Evolutionary conservation across 176 grass and related monocot genomes (phyloP).

Genomic region (Hordeum marinum): DNA sequence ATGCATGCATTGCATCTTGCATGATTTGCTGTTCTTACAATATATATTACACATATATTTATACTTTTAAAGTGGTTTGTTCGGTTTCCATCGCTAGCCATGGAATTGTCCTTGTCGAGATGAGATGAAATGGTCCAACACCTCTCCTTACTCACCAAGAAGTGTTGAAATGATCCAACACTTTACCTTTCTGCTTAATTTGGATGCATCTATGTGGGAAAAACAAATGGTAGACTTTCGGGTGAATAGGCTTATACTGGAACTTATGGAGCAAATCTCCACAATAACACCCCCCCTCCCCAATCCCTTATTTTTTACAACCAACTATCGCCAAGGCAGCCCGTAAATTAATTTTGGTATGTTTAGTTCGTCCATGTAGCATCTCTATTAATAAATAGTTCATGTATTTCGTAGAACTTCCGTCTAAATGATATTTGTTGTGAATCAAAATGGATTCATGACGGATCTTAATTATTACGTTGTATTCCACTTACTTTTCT

Average conservation of each 20-base stretch:
- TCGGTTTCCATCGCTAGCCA: conserved; percentile 38
- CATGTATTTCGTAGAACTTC: background rate
- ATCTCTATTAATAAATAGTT: background rate
- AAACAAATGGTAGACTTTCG: too few relatives aligned
- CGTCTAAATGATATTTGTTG: background rate
- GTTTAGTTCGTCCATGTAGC: background rate
- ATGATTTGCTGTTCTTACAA: background rate
- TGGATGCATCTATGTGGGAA: background rate
- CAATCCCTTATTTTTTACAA: too few relatives aligned
- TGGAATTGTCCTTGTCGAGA: conserved; percentile 39
- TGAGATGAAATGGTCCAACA: conserved; percentile 38
- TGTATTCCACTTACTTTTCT: background rate
- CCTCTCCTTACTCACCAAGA: background rate
- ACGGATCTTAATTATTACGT: too few relatives aligned
- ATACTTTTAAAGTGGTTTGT: conserved; percentile 24
- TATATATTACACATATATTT: background rate
- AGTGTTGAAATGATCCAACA: conserved; percentile 12
- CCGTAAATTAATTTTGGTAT: too few relatives aligned
- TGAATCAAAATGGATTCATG: background rate
- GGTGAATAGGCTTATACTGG: too few relatives aligned
- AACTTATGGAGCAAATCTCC: too few relatives aligned
- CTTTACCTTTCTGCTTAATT: conserved; percentile 1
- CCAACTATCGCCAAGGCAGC: too few relatives aligned
- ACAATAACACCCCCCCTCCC: too few relatives aligned
- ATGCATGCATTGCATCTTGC: background rate